These are phyloP conservation scores for Ottelia alismoides DNA, from an alignment of 106 monocot species.

Conservation along the genomic window DNA sequence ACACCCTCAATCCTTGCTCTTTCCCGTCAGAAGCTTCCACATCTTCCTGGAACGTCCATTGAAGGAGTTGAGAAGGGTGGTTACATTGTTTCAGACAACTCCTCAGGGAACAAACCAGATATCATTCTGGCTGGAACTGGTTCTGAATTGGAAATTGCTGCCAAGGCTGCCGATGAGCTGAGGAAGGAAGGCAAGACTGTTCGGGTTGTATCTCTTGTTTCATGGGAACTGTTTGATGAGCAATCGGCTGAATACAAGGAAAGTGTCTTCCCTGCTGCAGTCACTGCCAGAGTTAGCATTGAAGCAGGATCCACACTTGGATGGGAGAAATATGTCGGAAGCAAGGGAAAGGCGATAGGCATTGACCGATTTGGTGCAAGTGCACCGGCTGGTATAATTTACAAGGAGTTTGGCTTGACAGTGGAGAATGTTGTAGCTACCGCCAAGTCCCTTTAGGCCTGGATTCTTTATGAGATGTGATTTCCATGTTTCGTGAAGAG, in stretches of 20 bases:
- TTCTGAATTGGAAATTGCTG: conserved; percentile 74
- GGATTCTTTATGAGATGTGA: too few relatives aligned
- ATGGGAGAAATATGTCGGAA: conserved; percentile 54
- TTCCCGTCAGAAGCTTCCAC: conserved; percentile 73
- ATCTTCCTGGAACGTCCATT: conserved; percentile 58
- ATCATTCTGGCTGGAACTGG: conserved; percentile 59
- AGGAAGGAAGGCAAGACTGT: conserved; percentile 69
- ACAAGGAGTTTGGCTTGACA: conserved; percentile 74
- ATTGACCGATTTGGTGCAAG: conserved; percentile 74
- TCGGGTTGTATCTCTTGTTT: conserved; percentile 68
- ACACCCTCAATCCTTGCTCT: conserved; percentile 67
- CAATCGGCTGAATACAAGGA: conserved; percentile 64
- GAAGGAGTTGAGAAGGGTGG: conserved; percentile 79
- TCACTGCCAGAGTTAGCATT: conserved; percentile 56
- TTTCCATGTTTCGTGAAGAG: too few relatives aligned
- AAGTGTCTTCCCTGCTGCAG: conserved; percentile 51
- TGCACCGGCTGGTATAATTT: conserved; percentile 76
- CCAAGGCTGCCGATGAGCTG: conserved; percentile 63
- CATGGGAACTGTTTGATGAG: conserved; percentile 78
- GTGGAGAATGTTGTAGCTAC: conserved; percentile 46
- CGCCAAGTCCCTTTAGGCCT: conserved; percentile 33
- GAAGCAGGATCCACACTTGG: conserved; percentile 77
- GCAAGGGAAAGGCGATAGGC: conserved; percentile 69
- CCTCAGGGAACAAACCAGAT: conserved; percentile 51
- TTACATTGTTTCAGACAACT: conserved; percentile 68